phyloP scores from a whole-genome alignment of 371 early-diverging fungal genomes.

The Zychaea mexicana region DNA sequence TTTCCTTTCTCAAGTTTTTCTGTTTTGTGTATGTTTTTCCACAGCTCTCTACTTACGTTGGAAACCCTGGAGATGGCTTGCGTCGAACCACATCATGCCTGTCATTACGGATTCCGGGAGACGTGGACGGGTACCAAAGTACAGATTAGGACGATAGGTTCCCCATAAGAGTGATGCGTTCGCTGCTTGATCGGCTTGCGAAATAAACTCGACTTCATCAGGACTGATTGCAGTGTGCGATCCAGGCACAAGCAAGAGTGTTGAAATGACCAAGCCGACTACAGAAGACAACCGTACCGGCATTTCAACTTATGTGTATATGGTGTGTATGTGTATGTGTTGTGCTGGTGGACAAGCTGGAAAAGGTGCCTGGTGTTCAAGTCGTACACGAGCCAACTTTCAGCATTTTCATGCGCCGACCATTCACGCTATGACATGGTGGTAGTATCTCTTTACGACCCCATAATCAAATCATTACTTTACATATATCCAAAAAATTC shows the following conservation, averaged over 20 bases:
- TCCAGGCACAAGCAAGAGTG: background rate
- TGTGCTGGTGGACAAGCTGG: too few relatives aligned
- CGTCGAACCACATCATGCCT: constrained; percentile 93
- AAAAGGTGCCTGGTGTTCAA: too few relatives aligned
- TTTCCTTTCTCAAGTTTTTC: too few relatives aligned
- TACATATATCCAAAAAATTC: too few relatives aligned
- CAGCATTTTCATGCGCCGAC: background rate
- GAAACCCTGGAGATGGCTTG: constrained; percentile 54
- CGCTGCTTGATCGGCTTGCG: constrained; percentile 22
- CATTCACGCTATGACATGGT: too few relatives aligned
- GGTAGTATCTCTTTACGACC: too few relatives aligned
- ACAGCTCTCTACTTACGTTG: constrained; percentile 42
- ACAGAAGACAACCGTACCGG: constrained; percentile 2
- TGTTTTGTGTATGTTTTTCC: background rate
- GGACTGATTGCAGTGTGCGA: background rate
- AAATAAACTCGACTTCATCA: constrained; percentile 11
- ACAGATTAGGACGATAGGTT: constrained; percentile 94
- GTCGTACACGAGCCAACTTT: too few relatives aligned
- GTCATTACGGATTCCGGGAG: constrained; percentile 79
- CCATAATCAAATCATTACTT: too few relatives aligned
- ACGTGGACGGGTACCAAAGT: constrained; percentile 90
- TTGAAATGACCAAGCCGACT: constrained; percentile 2
- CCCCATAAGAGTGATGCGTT: constrained; percentile 77
- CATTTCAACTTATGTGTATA: background rate
- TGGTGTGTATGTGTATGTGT: too few relatives aligned